Evolutionary conservation across 768 basidiomycete species (phyloP), one percentile per base, ranked within the genome.

Genomic region (Podaxis carcinomalis): DNA sequence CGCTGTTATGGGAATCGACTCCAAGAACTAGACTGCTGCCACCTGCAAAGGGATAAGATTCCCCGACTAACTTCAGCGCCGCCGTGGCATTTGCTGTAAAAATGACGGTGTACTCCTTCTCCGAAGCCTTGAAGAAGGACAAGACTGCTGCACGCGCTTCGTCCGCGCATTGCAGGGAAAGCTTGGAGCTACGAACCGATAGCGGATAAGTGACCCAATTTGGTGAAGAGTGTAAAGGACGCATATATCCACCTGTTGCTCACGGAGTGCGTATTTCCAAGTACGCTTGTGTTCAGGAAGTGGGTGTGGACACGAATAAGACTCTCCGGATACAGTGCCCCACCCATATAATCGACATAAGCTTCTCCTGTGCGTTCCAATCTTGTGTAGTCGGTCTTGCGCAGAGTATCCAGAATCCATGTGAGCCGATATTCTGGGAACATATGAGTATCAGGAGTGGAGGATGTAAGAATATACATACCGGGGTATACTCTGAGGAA

Each of bases 271-370:
- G 92, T 92, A 70, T 93, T 93, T 1, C 91, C 92, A 61, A 93
- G 80, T 47, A 93, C 78, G 67, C 73, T 84, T 54, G 74, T 76
- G 42, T 78, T 83, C 35, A 93, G 80, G 68, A 92, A 91, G 53
- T 83, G 82, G 42, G 85, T 78, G 65, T 92, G 89, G 9, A 84
- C 82, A 40, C 80, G 80, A 61, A 93, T 82, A 36, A 93, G 83
- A 65, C 85, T 88, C 66, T 90, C 88, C 10, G 92, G 92, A 64
- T 90, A 91, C 36, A 93, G 76, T 0, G 89, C 83, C 23, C 89
- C 90, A 32, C 92, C 92, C 89, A 93, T 93, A 64, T 89, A 93
- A 68, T 93, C 92, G 62, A 92, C 87, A 62, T 93, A 93, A 7
- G 86, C 88, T 74, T 92, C 89, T 5, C 83, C 83, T 7, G 76